phyloP scores from a whole-genome alignment of 2,329 filamentous ascomycete genomes.

The Alternaria conjuncta region DNA sequence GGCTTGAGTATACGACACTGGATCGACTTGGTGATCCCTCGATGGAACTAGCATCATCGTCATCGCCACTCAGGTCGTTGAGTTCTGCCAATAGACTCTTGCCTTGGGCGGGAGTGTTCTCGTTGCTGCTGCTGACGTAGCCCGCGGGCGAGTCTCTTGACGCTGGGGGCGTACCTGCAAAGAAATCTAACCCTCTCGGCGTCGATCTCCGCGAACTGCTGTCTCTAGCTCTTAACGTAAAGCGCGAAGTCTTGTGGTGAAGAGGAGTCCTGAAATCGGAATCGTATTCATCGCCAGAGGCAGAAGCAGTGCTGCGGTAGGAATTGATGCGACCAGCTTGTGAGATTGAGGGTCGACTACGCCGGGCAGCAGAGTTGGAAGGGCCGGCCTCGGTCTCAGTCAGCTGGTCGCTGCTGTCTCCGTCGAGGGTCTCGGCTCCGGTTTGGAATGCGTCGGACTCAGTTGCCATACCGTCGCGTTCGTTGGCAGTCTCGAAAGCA shows the following conservation, averaged over 20 bases:
- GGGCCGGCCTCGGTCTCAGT: conserved; percentile 79
- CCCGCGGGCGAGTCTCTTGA: conserved; percentile 60
- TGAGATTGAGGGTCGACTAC: conserved; percentile 51
- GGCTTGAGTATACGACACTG: conserved; percentile 37
- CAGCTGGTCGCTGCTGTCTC: conserved; percentile 77
- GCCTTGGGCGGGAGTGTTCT: conserved; percentile 58
- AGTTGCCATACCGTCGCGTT: conserved; percentile 70
- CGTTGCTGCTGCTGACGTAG: conserved; percentile 54
- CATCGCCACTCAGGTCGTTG: conserved; percentile 77
- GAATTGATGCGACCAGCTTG: conserved; percentile 68
- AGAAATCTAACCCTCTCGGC: conserved; percentile 64
- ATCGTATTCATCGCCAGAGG: conserved; percentile 77
- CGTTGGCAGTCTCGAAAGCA: conserved; percentile 76
- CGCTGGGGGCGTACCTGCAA: conserved; percentile 67
- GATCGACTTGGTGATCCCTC: conserved; percentile 47
- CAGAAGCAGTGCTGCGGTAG: conserved; percentile 87
- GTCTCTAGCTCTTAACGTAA: conserved; percentile 74
- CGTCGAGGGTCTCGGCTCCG: conserved; percentile 74
- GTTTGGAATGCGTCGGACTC: conserved; percentile 97
- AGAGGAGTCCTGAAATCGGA: conserved; percentile 68
- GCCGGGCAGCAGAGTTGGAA: conserved; percentile 31
- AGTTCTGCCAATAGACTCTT: conserved; percentile 93
- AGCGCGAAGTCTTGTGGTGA: conserved; percentile 68
- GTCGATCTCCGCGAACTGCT: conserved; percentile 62
- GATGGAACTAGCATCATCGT: conserved; percentile 57